Evolutionary conservation across 2,329 filamentous ascomycete species (phyloP).

Genomic region (Ophiostoma himal-ulmi): DNA sequence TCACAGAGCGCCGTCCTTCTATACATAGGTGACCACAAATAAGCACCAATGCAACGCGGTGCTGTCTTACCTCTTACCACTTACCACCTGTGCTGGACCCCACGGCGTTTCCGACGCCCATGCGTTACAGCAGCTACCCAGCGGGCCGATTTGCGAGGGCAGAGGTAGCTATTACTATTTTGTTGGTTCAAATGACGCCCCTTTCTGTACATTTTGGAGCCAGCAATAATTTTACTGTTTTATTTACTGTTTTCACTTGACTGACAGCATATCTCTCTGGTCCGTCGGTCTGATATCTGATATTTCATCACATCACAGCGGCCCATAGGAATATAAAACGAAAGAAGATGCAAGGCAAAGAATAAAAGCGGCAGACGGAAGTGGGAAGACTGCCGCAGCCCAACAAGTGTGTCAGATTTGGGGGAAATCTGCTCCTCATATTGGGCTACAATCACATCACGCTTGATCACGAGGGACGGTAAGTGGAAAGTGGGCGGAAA

Average conservation of each 20-base stretch:
- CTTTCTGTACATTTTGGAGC: too few relatives aligned
- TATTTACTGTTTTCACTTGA: not conserved
- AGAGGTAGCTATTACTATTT: not conserved
- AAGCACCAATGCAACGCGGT: too few relatives aligned
- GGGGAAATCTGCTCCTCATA: not conserved
- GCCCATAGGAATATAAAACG: not conserved
- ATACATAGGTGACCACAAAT: too few relatives aligned
- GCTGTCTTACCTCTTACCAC: too few relatives aligned
- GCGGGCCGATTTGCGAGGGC: not conserved
- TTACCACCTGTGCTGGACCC: not conserved
- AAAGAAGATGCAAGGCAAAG: too few relatives aligned
- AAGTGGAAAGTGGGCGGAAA: not conserved
- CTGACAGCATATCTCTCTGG: not conserved
- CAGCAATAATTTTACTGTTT: not conserved
- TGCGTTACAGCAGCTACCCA: conserved; percentile 3
- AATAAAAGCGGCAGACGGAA: not conserved
- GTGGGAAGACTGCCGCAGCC: not conserved
- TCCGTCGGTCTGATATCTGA: too few relatives aligned
- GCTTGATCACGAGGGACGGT: not conserved
- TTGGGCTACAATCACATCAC: conserved; percentile 3
- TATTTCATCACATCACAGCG: not conserved
- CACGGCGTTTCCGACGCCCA: not conserved
- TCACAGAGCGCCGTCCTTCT: not conserved
- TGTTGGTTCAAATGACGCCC: too few relatives aligned
- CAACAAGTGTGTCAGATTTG: not conserved